Evolutionary conservation across 306 rosid genomes (phyloP), one percentile per base, ranked within the genome.

Genomic region (Vigna hirtella): DNA sequence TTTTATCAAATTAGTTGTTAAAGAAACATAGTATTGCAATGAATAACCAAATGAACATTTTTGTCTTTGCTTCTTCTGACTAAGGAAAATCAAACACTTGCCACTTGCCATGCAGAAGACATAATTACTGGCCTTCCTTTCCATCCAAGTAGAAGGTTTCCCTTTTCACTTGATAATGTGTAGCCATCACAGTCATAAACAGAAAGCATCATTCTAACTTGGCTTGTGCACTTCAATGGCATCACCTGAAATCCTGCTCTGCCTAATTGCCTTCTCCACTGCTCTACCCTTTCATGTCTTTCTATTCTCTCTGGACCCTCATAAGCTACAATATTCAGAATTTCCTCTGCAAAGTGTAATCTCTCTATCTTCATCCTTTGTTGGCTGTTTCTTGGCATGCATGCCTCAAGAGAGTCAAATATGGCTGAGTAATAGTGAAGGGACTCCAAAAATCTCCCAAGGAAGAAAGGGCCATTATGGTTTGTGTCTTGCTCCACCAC

Each of bases 381-480:
- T 0, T 43, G 77, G 78, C 91, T 86, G 16, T 81, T 81, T 17
- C 94, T 77, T 0, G 91, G 81, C 66, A 93, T 90, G 26, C 87
- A 65, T 17, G 85, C 91, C 66, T 93, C 94, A 0, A 90, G 90
- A 20, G 94, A 88, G 55, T 93, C 94, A 43, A 91, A 93, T 81
- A 93, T 81, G 6, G 98, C 94, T 0, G 98, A 91, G 85, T 93
- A 93, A 59, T 88, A 93, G 82, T 93, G 93, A 32, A 91, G 81
- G 42, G 94, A 88, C 70, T 93, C 94, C 4, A 90, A 80, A 77
- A 90, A 93, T 62, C 98, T 87, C 64, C 96, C 93, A 34, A 93
- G 89, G 76, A 93, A 93, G 71, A 93, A 90, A 20, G 98, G 96
- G 2, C 96, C 93, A 24, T 93, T 93, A 55, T 93, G 98, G 76